Percentiles rank a stretch among this genome's conserved stretches.
Conservation (phyloP, 2,329 filamentous ascomycete species). For the Ophiosphaerella narmari region DNA sequence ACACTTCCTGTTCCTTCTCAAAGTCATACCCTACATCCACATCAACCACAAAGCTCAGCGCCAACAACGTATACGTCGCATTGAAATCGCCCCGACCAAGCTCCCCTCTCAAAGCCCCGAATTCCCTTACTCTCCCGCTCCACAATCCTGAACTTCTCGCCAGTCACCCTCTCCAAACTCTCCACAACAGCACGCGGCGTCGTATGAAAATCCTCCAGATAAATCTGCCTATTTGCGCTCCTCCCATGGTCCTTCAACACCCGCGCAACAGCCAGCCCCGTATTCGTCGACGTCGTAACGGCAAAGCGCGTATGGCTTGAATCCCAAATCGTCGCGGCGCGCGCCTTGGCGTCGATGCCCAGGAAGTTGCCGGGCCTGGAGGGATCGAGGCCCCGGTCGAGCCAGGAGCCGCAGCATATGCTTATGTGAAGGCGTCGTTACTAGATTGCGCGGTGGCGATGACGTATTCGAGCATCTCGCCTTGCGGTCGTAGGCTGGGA, state of each 20-base stretch:
- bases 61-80: slow-evolving; percentile 21
- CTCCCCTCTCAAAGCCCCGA: slow-evolving; percentile 11
- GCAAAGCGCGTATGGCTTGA: slow-evolving; percentile 20
- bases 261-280: slow-evolving; percentile 22
- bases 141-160: slow-evolving; percentile 17
- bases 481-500: slow-evolving; percentile 44
- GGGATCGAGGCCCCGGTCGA: slow-evolving; percentile 29
- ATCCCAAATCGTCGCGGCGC: slow-evolving; percentile 24
- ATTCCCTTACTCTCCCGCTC: slow-evolving; percentile 8
- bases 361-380: slow-evolving; percentile 25
- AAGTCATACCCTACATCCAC: slow-evolving; percentile 29
- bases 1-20: slow-evolving; percentile 24
- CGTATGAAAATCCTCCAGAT: slow-evolving; percentile 25
- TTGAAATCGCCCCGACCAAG: slow-evolving; percentile 22
- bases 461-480: slow-evolving; percentile 43
- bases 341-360: slow-evolving; percentile 22
- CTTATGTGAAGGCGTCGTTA: slow-evolving; percentile 17
- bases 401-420: slow-evolving; percentile 28
- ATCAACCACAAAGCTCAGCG: slow-evolving; percentile 25
- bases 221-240: slow-evolving; percentile 29
- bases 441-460: slow-evolving; percentile 23
- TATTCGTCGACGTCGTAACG: slow-evolving; percentile 22
- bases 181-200: slow-evolving; percentile 16
- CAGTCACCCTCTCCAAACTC: slow-evolving; percentile 16
- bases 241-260: slow-evolving; percentile 5